Evolutionary conservation across 1,139 yeast genomes (phyloP), one percentile per base, ranked within the genome.

Genomic region (Candida dubliniensis): DNA sequence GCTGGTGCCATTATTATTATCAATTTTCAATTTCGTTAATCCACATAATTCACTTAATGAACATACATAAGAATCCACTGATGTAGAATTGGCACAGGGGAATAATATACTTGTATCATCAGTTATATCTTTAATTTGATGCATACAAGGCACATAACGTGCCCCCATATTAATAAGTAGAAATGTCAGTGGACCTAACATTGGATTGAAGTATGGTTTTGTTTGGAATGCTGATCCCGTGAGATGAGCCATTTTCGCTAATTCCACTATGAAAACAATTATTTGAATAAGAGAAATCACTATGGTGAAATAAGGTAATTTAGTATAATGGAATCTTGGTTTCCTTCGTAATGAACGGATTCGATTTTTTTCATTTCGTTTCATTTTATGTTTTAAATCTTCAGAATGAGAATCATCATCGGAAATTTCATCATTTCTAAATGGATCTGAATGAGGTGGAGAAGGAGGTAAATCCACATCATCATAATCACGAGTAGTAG

Each of bases 101-200:
- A 78, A 85, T 15, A 56, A 46, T 31, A 81, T 61, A 1, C 68
- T 48, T 2, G 73, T 54, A 47, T 71, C 76, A 50, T 79, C 71
- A 7, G 89, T 82, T 42, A 83, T 61, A 3, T 71, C 75, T 24
- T 60, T 57, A 26, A 84, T 69, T 34, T 65, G 60, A 46, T 79
- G 80, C 88, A 84, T 84, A 58, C 93, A 85, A 0, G 90, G 89
- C 0, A 79, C 75, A 59, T 82, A 85, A 36, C 91, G 63, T 2
- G 90, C 84, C 1, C 91, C 91, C 79, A 82, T 77, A 53, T 82
- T 77, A 46, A 84, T 82, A 57, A 81, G 70, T 8, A 84, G 66
- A 55, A 83, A 83, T 0, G 84, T 67, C 2, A 89, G 82, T n/a
- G 93, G 93, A 0, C 93, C 93, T 38, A 85, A 63, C 91, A 85